phyloP scores from a whole-genome alignment of 345 rosid genomes.

The Eucalyptus viminalis region DNA sequence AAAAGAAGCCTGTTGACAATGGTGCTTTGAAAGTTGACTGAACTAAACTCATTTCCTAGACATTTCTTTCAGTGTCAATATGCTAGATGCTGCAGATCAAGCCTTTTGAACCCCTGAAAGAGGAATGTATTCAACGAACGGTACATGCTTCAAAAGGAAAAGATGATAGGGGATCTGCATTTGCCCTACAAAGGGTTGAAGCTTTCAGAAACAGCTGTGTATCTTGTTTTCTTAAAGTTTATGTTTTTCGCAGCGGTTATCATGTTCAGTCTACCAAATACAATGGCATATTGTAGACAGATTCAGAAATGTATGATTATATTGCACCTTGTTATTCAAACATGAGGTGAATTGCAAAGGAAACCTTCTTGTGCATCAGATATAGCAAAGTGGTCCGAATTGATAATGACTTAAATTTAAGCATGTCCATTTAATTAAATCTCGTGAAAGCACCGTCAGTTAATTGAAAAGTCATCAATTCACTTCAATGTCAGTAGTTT shows the following conservation, averaged over 20 bases:
- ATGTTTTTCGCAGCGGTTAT: neutral
- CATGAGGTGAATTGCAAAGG: neutral
- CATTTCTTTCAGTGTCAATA: neutral
- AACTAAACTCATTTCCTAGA: neutral
- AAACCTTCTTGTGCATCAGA: neutral
- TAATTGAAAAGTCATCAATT: neutral
- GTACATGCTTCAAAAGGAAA: neutral
- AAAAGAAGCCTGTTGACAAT: conserved; percentile 9
- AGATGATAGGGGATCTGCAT: neutral
- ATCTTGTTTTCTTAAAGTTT: neutral
- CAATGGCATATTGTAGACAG: neutral
- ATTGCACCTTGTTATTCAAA: neutral
- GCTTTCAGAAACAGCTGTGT: neutral
- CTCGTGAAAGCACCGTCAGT: neutral
- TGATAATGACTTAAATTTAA: neutral
- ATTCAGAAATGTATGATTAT: neutral
- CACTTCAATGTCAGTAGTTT: neutral
- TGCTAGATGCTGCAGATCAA: neutral
- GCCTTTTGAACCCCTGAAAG: neutral
- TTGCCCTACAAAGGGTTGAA: neutral
- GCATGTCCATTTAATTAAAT: neutral
- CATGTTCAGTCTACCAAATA: neutral
- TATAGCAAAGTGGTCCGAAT: neutral
- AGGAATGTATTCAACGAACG: neutral
- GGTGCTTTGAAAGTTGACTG: neutral